Evolutionary conservation across 257 asterid genomes (phyloP).

Genomic region (Leptodermis oblonga): DNA sequence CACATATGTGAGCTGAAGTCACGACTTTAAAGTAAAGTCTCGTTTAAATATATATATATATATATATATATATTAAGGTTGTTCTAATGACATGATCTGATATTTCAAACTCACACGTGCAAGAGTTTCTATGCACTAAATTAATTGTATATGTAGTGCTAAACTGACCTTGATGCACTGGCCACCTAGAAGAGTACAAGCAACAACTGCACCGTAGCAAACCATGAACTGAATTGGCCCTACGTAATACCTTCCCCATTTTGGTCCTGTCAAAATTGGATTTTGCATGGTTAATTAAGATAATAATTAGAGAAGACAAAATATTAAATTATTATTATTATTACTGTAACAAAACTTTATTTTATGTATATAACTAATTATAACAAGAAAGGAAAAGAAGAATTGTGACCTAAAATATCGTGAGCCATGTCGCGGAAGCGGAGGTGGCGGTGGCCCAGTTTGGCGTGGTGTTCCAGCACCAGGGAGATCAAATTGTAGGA

Average conservation of each 20-base stretch:
- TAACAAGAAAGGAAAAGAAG: background rate
- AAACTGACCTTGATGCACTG: constrained; percentile 74
- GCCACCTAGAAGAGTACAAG: constrained; percentile 78
- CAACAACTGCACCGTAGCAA: constrained; percentile 93
- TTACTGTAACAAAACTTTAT: no score
- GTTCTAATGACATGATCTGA: no score
- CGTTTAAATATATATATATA: no score
- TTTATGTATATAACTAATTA: no score
- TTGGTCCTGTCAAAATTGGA: constrained; percentile 44
- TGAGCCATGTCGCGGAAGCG: constrained; percentile 80
- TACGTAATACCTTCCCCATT: constrained; percentile 70
- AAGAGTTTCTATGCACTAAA: no score
- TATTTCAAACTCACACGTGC: no score
- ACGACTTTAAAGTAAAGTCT: no score
- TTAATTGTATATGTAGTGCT: background rate
- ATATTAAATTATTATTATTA: no score
- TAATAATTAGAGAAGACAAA: no score
- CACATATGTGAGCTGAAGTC: no score
- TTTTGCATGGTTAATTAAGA: background rate
- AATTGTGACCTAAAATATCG: constrained; percentile 53
- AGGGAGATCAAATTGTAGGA: constrained; percentile 65
- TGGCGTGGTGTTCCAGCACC: constrained; percentile 77
- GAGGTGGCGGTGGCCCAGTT: constrained; percentile 58
- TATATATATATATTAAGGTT: no score
- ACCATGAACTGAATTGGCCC: constrained; percentile 85